Evolutionary conservation across 768 basidiomycete species (phyloP).

Genomic region (Mycena polygramma): DNA sequence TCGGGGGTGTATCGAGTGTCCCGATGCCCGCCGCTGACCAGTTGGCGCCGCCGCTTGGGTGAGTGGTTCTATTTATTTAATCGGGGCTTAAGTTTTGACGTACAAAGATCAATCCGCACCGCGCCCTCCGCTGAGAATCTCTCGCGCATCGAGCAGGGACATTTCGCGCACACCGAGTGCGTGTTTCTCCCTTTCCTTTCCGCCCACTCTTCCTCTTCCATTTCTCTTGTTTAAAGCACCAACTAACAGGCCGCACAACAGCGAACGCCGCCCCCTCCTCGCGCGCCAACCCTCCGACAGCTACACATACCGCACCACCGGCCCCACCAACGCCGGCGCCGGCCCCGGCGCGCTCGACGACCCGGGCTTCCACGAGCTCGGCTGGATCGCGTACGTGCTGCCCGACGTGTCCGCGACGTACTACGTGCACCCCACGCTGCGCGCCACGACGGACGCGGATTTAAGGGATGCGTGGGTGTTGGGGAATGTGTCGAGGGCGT

Average conservation of each 20-base stretch:
- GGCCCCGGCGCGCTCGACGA: slow-evolving; percentile 8
- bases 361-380: slow-evolving; percentile 60
- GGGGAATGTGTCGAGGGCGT: slow-evolving; percentile 61
- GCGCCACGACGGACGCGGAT: slow-evolving; percentile 79
- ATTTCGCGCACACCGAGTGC: slow-evolving; percentile 23
- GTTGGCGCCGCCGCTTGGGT: slow-evolving; percentile 18
- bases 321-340: not conserved
- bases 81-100: no score
- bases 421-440: slow-evolving; percentile 73
- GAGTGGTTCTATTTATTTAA: not conserved
- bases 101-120: slow-evolving; percentile 28
- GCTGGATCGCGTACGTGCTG: slow-evolving; percentile 84
- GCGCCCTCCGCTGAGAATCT: slow-evolving; percentile 26
- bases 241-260: no score
- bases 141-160: slow-evolving; percentile 4
- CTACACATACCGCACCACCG: slow-evolving; percentile 20
- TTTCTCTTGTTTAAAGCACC: no score
- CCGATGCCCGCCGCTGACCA: slow-evolving; percentile 43
- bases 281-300: slow-evolving; percentile 7
- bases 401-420: slow-evolving; percentile 78
- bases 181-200: not conserved
- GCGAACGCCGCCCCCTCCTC: slow-evolving; percentile 37
- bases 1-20: slow-evolving; percentile 41
- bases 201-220: no score
- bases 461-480: slow-evolving; percentile 67